A percentile compares a stretch with the other conserved stretches of the same genome.
These are phyloP conservation scores for Diaporthe vexans DNA, from an alignment of 2,329 filamentous ascomycete species.

Conservation along the genomic window DNA sequence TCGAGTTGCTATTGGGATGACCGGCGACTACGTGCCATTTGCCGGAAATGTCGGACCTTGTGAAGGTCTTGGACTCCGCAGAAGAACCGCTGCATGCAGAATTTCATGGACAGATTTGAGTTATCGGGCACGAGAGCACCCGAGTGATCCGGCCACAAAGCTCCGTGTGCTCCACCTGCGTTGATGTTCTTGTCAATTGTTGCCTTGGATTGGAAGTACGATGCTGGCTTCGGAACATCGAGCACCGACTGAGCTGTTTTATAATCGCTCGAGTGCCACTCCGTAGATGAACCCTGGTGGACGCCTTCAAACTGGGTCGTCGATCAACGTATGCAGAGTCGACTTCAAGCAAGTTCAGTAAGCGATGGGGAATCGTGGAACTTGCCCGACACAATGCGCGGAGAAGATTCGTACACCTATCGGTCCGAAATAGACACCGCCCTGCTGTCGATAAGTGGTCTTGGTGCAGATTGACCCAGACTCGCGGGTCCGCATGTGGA, in stretches of 20 bases:
- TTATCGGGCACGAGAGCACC: not conserved
- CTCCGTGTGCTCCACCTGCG: not conserved
- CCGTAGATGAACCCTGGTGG: too few relatives aligned
- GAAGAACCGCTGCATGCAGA: too few relatives aligned
- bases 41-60: not conserved
- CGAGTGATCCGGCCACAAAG: not conserved
- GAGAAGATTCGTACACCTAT: not conserved
- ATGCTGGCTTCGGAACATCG: not conserved
- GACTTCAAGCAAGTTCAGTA: too few relatives aligned
- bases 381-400: constrained; percentile 5
- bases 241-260: not conserved
- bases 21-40: too few relatives aligned
- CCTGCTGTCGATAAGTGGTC: not conserved
- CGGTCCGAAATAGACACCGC: constrained; percentile 25
- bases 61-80: too few relatives aligned
- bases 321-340: too few relatives aligned
- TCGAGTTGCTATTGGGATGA: not conserved
- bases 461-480: not conserved
- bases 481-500: not conserved
- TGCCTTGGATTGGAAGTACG: not conserved
- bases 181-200: not conserved
- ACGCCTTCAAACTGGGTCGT: too few relatives aligned
- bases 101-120: too few relatives aligned
- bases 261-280: not conserved
- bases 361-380: constrained; percentile 15